Evolutionary conservation across 257 asterid genomes (phyloP).

Genomic region (Gentiana dahurica): DNA sequence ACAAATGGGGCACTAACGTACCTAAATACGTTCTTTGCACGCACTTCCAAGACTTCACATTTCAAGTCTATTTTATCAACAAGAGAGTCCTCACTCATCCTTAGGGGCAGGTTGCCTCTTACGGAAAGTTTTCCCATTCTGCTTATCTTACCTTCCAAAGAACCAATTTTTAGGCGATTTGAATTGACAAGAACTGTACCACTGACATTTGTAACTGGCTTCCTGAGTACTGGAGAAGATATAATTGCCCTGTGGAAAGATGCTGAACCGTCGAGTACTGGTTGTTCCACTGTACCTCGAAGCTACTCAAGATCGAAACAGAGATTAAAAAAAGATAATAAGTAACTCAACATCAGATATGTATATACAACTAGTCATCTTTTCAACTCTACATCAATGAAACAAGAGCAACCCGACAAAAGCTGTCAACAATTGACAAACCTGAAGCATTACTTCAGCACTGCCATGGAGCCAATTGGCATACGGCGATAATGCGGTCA

Average conservation of each 20-base stretch:
- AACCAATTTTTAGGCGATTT: constrained; percentile 68
- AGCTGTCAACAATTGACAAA: constrained; percentile 17
- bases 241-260: constrained; percentile 91
- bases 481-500: constrained; percentile 93
- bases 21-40: constrained; percentile 87
- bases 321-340: neutral
- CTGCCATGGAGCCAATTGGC: constrained; percentile 97
- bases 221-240: constrained; percentile 89
- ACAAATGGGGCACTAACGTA: constrained; percentile 11
- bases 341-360: too few relatives aligned
- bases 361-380: too few relatives aligned
- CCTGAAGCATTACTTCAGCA: constrained; percentile 98
- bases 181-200: constrained; percentile 90
- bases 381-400: too few relatives aligned
- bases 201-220: constrained; percentile 85
- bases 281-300: constrained; percentile 98
- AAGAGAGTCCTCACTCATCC: constrained; percentile 51
- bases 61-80: constrained; percentile 85
- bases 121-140: constrained; percentile 88
- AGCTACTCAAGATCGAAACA: constrained; percentile 40
- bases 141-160: constrained; percentile 92
- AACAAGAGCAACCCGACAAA: neutral
- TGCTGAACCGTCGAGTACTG: constrained; percentile 93
- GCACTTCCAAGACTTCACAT: constrained; percentile 97
- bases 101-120: constrained; percentile 85